phyloP scores from a whole-genome alignment of 129 eudicot genomes.

The Dittrichia graveolens region DNA sequence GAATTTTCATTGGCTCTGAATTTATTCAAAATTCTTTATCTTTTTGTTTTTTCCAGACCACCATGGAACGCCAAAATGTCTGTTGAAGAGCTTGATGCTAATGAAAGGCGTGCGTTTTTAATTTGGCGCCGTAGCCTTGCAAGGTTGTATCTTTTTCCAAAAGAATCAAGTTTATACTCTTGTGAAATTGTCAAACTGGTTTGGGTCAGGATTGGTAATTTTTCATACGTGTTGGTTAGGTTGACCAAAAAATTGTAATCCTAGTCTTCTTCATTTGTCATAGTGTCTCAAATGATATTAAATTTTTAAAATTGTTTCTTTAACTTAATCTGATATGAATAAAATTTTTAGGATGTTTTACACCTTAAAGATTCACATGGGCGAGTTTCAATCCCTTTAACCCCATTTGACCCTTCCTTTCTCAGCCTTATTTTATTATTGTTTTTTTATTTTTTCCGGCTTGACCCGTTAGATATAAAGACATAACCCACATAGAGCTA shows the following conservation, averaged over 20 bases:
- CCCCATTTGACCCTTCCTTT: not conserved
- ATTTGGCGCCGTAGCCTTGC: slow-evolving; percentile 96
- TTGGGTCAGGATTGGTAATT: too few species aligned
- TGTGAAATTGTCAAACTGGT: too few species aligned
- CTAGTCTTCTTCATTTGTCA: too few species aligned
- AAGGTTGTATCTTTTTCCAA: slow-evolving; percentile 43
- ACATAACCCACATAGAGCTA: not conserved
- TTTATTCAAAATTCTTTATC: not conserved
- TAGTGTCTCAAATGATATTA: too few species aligned
- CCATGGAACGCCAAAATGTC: slow-evolving; percentile 80
- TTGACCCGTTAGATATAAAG: not conserved
- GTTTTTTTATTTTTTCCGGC: not conserved
- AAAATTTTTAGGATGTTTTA: not conserved
- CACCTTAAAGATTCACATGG: not conserved
- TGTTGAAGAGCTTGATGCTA: slow-evolving; percentile 85
- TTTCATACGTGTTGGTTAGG: too few species aligned
- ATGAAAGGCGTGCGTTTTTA: slow-evolving; percentile 80
- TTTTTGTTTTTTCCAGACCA: slow-evolving; percentile 54
- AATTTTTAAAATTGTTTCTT: too few species aligned
- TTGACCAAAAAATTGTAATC: too few species aligned
- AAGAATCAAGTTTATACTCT: not conserved
- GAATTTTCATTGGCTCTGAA: not conserved
- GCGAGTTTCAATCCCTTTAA: not conserved
- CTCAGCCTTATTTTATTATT: too few species aligned
- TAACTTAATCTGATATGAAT: not conserved